Percentiles rank a stretch among this genome's conserved stretches.
Evolutionary conservation across 1,284 basidiomycete species (phyloP).

Genomic region (Tilletia caries): DNA sequence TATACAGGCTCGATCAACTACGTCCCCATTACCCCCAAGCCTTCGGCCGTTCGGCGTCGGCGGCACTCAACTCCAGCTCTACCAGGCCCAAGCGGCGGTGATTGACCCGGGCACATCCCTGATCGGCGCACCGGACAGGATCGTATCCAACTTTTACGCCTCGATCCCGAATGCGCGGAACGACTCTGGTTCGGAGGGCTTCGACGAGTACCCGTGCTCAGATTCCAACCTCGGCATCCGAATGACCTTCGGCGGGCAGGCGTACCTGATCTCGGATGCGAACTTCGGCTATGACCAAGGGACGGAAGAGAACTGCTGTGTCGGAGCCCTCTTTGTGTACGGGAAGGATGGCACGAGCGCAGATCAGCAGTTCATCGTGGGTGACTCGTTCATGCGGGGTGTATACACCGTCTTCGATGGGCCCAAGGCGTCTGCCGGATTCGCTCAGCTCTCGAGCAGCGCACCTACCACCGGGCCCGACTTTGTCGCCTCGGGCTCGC

Average conservation of each 20-base stretch:
- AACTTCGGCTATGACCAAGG: slow-evolving; percentile 5
- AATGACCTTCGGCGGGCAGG: slow-evolving; percentile 71
- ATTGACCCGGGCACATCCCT: slow-evolving; percentile 79
- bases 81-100: slow-evolving; percentile 36
- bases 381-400: slow-evolving; percentile 82
- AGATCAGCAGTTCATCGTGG: slow-evolving; percentile 79
- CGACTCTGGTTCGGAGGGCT: slow-evolving; percentile 50
- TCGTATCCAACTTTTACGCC: slow-evolving; percentile 67
- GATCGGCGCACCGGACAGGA: slow-evolving; percentile 70
- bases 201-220: slow-evolving; percentile 65
- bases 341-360: slow-evolving; percentile 55
- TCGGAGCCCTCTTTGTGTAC: slow-evolving; percentile 80
- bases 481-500: neutral
- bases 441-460: neutral
- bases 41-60: slow-evolving; percentile 55
- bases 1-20: slow-evolving; percentile 55
- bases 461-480: slow-evolving; percentile 1
- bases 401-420: slow-evolving; percentile 42
- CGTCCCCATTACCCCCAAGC: slow-evolving; percentile 33
- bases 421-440: neutral
- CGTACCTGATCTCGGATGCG: slow-evolving; percentile 63
- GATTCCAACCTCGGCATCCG: slow-evolving; percentile 65
- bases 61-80: slow-evolving; percentile 49
- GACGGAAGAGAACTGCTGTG: slow-evolving; percentile 61
- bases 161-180: slow-evolving; percentile 68